phyloP scores from a whole-genome alignment of 1,284 basidiomycete genomes.

The Cutaneotrichosporon arboriforme region DNA sequence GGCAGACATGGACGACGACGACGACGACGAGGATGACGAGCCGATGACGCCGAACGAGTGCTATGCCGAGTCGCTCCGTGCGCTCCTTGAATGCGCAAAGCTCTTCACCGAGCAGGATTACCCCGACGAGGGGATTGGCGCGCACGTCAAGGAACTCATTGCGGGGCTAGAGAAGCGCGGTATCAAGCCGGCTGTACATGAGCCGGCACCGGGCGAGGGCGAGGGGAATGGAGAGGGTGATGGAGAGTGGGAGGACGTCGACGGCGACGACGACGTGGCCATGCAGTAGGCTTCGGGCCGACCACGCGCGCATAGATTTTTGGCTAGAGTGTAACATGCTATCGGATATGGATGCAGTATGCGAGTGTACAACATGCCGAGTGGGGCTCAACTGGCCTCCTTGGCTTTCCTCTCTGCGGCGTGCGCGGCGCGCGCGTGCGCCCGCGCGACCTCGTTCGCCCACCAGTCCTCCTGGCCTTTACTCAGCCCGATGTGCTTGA shows the following conservation, averaged over 20 bases:
- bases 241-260: slow-evolving; percentile 51
- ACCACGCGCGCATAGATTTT: not conserved
- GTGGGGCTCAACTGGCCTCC: not conserved
- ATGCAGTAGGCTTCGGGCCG: slow-evolving; percentile 56
- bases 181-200: slow-evolving; percentile 59
- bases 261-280: slow-evolving; percentile 54
- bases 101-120: slow-evolving; percentile 67
- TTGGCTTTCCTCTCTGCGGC: slow-evolving; percentile 6
- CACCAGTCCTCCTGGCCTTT: slow-evolving; percentile 46
- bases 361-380: slow-evolving; percentile 7
- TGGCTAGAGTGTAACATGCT: slow-evolving; percentile 2
- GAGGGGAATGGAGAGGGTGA: slow-evolving; percentile 51
- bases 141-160: slow-evolving; percentile 71
- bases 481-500: slow-evolving; percentile 38
- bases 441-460: slow-evolving; percentile 28
- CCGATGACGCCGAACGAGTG: slow-evolving; percentile 70
- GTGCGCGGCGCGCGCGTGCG: slow-evolving; percentile 13
- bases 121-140: slow-evolving; percentile 70
- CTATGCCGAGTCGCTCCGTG: slow-evolving; percentile 70
- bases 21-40: slow-evolving; percentile 43
- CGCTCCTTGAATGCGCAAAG: slow-evolving; percentile 73
- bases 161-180: slow-evolving; percentile 63
- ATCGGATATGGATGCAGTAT: not conserved
- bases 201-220: slow-evolving; percentile 36
- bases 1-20: slow-evolving; percentile 37